These are phyloP conservation scores for Grigorovia transvaalensis DNA, from an alignment of 805 yeast genomes.

Conservation along the genomic window DNA sequence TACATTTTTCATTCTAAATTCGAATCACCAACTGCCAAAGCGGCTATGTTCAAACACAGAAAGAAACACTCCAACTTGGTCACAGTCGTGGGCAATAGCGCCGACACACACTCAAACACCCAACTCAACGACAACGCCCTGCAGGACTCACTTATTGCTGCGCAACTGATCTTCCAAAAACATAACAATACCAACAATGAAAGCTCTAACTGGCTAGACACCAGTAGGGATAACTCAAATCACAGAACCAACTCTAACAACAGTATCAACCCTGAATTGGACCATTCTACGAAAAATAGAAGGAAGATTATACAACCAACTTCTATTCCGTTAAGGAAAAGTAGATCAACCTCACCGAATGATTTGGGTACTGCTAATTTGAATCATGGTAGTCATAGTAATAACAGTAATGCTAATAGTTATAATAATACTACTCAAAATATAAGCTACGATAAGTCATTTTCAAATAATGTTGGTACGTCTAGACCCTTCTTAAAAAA, in stretches of 20 bases:
- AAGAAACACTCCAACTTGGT: not conserved
- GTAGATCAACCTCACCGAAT: constrained; percentile 1
- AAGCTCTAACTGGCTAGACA: too few relatives aligned
- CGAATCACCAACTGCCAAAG: too few relatives aligned
- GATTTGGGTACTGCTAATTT: not conserved
- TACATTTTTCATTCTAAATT: too few relatives aligned
- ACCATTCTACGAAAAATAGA: not conserved
- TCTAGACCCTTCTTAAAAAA: too few relatives aligned
- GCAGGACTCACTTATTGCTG: constrained; percentile 22
- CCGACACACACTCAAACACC: not conserved
- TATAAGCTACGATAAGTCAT: too few relatives aligned
- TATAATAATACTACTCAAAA: too few relatives aligned
- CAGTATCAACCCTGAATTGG: not conserved
- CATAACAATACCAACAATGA: constrained; percentile 7
- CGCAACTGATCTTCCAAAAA: constrained; percentile 24
- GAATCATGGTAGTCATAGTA: too few relatives aligned
- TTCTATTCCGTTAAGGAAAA: not conserved
- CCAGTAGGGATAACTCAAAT: too few relatives aligned
- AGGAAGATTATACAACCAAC: not conserved
- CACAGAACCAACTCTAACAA: not conserved
- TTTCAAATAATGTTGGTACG: too few relatives aligned
- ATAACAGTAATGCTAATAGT: too few relatives aligned
- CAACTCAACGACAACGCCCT: constrained; percentile 11
- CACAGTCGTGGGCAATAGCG: too few relatives aligned
- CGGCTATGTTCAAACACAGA: not conserved